Evolutionary conservation across 495 filamentous ascomycete species (phyloP).

Genomic region (Ramalina peruviana): DNA sequence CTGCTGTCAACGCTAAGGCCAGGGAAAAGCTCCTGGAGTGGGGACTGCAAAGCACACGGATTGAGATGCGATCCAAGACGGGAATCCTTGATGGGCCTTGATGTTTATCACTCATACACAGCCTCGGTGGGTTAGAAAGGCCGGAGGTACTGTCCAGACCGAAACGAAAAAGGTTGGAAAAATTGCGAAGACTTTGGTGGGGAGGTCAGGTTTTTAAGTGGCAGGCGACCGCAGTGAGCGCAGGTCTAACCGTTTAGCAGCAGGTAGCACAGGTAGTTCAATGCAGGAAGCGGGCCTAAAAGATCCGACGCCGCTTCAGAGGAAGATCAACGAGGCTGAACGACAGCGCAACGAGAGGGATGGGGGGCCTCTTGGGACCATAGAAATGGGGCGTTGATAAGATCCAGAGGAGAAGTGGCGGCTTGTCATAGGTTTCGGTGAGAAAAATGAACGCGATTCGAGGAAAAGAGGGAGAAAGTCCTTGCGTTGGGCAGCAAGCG

Average conservation of each 20-base stretch:
- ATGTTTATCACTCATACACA: no score
- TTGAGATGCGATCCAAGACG: no score
- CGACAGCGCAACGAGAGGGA: background rate
- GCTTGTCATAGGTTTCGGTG: slow-evolving; percentile 1
- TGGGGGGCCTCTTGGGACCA: background rate
- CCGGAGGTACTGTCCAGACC: background rate
- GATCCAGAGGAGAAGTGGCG: background rate
- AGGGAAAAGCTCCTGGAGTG: no score
- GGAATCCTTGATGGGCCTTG: no score
- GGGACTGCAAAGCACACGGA: no score
- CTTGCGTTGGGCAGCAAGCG: background rate
- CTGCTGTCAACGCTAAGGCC: no score
- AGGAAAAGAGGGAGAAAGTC: background rate
- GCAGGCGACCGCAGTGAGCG: background rate
- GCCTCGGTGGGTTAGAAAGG: no score
- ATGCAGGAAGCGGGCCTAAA: slow-evolving; percentile 2
- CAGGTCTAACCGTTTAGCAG: background rate
- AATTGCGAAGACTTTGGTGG: background rate
- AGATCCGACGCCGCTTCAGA: slow-evolving; percentile 1
- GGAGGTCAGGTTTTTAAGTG: slow-evolving; percentile 2
- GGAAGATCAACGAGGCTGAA: slow-evolving; percentile 2
- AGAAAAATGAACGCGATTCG: background rate
- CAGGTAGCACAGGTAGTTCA: no score
- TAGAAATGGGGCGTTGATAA: background rate
- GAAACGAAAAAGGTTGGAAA: background rate